These are phyloP conservation scores for Lunularia cruciata DNA, from an alignment of 225 moss, liverwort and hornwort species.

Conservation along the genomic window DNA sequence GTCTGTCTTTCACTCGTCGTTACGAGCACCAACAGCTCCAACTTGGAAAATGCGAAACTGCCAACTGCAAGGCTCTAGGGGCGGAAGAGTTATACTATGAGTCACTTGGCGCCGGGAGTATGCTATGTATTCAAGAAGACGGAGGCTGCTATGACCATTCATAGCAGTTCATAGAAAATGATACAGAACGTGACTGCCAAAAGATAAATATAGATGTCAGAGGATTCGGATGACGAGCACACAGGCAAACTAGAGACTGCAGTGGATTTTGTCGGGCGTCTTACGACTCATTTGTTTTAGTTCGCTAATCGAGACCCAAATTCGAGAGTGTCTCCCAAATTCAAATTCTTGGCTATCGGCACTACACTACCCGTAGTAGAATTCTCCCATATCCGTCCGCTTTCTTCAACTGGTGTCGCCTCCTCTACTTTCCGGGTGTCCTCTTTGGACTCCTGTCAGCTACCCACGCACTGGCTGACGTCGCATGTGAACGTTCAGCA, in stretches of 20 bases:
- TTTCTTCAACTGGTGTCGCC: neutral
- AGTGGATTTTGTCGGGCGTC: neutral
- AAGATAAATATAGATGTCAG: neutral
- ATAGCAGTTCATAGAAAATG: neutral
- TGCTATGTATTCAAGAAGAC: neutral
- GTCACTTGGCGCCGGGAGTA: neutral
- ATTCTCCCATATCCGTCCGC: too few species aligned
- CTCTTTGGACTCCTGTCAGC: conserved; percentile 2
- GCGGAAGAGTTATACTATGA: too few species aligned
- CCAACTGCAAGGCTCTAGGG: too few species aligned
- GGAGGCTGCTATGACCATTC: neutral
- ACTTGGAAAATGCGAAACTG: neutral
- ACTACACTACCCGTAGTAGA: too few species aligned
- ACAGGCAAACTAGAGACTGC: neutral
- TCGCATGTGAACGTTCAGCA: conserved; percentile 14
- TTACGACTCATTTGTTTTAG: neutral
- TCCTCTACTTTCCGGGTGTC: neutral
- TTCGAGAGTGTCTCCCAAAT: neutral
- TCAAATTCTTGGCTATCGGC: too few species aligned
- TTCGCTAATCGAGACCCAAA: neutral
- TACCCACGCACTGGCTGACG: conserved; percentile 4
- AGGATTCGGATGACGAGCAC: conserved; percentile 16
- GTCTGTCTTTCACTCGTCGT: too few species aligned
- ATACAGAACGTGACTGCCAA: neutral
- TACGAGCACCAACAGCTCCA: neutral